A percentile compares a stretch with the other conserved stretches of the same genome.
Conservation (phyloP, 371 early-diverging fungal genomes). For the Quaeritorhiza haematococci region DNA sequence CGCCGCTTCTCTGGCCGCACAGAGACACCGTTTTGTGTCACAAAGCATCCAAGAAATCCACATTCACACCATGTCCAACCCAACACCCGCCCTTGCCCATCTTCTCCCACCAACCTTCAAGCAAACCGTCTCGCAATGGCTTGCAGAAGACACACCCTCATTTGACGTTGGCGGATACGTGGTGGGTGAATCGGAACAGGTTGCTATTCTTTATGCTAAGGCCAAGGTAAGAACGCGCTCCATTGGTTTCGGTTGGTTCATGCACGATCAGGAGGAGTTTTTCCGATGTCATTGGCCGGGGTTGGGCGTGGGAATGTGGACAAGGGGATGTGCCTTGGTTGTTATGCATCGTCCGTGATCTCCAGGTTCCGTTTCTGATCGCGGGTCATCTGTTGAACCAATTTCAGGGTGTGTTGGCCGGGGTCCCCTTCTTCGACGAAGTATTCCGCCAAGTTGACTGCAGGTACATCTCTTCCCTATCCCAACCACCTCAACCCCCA, state of each 20-base stretch:
- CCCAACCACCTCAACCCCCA: not conserved
- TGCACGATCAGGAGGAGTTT: not conserved
- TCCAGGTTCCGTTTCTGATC: not conserved
- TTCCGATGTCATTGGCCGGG: not conserved
- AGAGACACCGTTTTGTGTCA: too few species aligned
- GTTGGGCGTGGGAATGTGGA: not conserved
- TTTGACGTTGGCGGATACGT: conserved; percentile 97
- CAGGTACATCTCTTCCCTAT: conserved; percentile 43
- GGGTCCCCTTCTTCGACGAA: conserved; percentile 91
- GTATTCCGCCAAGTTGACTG: conserved; percentile 87
- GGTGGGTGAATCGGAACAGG: conserved; percentile 83
- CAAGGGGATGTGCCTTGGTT: too few species aligned
- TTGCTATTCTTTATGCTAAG: conserved; percentile 83
- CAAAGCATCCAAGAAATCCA: too few species aligned
- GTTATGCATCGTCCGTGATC: too few species aligned
- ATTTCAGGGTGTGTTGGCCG: conserved; percentile 79
- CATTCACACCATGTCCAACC: too few species aligned
- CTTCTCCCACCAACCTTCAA: conserved; percentile 74
- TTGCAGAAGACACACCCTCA: conserved; percentile 90
- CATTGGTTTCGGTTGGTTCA: conserved; percentile 1
- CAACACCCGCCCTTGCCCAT: too few species aligned
- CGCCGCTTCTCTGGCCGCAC: too few species aligned
- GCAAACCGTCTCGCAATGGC: conserved; percentile 66
- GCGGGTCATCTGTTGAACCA: not conserved
- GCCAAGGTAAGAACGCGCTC: conserved; percentile 48